Conservation (phyloP, 176 grass and related monocot genomes). For the Aegilops bicornis region DNA sequence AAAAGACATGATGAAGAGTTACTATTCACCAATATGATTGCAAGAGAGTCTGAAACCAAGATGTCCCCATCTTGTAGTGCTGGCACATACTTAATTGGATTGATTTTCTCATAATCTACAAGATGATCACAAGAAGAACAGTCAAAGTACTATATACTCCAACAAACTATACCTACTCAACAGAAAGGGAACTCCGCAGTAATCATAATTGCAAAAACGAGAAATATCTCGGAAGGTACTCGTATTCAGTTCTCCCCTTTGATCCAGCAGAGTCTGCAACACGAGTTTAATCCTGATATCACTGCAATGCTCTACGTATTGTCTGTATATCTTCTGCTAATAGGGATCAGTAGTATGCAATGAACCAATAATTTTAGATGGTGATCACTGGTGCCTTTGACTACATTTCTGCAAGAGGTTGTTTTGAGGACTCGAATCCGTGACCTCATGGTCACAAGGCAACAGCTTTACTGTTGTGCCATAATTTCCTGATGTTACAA, state of each 20-base stretch:
- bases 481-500: not conserved
- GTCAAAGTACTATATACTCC: not conserved
- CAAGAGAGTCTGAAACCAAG: slow-evolving; percentile 73
- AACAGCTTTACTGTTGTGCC: no score
- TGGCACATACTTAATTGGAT: slow-evolving; percentile 88
- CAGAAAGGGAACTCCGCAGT: not conserved
- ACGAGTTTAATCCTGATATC: not conserved
- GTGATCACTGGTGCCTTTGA: not conserved
- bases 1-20: not conserved
- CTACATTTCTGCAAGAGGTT: no score
- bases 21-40: slow-evolving; percentile 62
- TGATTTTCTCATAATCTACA: slow-evolving; percentile 87
- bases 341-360: not conserved
- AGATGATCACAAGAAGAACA: not conserved
- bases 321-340: not conserved
- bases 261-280: not conserved
- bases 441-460: no score
- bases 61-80: slow-evolving; percentile 68
- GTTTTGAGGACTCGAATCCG: no score
- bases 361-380: not conserved
- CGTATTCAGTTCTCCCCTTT: not conserved
- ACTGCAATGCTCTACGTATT: not conserved
- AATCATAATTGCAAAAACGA: not conserved
- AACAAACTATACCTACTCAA: not conserved
- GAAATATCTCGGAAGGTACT: not conserved